Evolutionary conservation across 371 early-diverging fungal genomes (phyloP).

Genomic region (Conidiobolus incongruus): DNA sequence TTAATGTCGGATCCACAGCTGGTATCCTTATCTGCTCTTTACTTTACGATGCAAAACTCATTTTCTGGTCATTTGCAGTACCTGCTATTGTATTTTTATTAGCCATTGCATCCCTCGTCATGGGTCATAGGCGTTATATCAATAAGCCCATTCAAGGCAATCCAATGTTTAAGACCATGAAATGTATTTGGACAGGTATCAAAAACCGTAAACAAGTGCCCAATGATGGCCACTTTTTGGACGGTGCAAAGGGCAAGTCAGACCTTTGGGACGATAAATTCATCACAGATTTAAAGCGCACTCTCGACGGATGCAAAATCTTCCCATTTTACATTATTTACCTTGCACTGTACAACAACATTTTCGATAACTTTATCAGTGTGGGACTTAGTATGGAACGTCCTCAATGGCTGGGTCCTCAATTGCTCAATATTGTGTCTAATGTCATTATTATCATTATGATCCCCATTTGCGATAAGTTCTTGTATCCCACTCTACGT

Average conservation of each 20-base stretch:
- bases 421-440: constrained; percentile 14
- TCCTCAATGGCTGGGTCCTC: constrained; percentile 30
- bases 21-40: constrained; percentile 9
- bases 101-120: constrained; percentile 23
- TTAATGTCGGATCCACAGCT: constrained; percentile 39
- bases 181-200: constrained; percentile 20
- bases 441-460: constrained; percentile 36
- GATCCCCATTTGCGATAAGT: constrained; percentile 42
- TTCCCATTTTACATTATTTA: constrained; percentile 49
- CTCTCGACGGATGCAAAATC: constrained; percentile 39
- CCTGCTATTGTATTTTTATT: constrained; percentile 41
- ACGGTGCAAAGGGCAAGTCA: constrained; percentile 8
- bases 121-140: constrained; percentile 29
- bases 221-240: constrained; percentile 23
- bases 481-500: constrained; percentile 39
- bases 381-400: constrained; percentile 40
- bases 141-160: constrained; percentile 35
- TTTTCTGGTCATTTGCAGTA: constrained; percentile 25
- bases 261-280: constrained; percentile 43
- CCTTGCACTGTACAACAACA: constrained; percentile 55
- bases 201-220: constrained; percentile 18
- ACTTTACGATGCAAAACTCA: constrained; percentile 11
- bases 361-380: constrained; percentile 47
- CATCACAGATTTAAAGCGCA: constrained; percentile 38
- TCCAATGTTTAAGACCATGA: constrained; percentile 24